Conservation (phyloP, 2,329 filamentous ascomycete species). For the Ascomycota sp. region DNA sequence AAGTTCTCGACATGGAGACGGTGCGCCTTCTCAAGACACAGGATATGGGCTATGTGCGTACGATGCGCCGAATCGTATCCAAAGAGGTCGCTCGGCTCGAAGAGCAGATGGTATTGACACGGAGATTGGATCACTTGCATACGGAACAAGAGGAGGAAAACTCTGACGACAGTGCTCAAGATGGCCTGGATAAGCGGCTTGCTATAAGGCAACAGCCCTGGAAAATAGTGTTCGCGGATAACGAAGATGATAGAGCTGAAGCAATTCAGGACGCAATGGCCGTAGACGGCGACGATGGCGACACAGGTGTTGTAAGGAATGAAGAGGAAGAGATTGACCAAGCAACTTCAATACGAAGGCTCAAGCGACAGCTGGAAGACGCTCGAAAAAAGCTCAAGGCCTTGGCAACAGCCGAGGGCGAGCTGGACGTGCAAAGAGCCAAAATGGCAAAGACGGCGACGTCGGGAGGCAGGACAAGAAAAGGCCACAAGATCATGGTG, state of each 20-base stretch:
- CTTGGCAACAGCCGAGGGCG: constrained; percentile 32
- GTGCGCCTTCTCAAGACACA: constrained; percentile 48
- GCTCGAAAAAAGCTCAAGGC: constrained; percentile 33
- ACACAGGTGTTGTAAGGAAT: constrained; percentile 4
- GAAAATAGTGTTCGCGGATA: constrained; percentile 32
- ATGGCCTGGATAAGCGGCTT: no score
- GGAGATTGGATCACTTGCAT: constrained; percentile 15
- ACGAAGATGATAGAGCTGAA: constrained; percentile 15
- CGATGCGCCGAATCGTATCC: constrained; percentile 35
- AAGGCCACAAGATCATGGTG: constrained; percentile 41
- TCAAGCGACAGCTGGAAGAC: constrained; percentile 26
- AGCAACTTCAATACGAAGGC: constrained; percentile 20
- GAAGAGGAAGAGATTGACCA: constrained; percentile 16
- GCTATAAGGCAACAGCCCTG: no score
- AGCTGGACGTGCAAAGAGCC: constrained; percentile 36
- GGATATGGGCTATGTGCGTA: constrained; percentile 43
- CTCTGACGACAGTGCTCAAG: constrained; percentile 9
- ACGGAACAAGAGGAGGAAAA: constrained; percentile 13
- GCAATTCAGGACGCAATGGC: constrained; percentile 10
- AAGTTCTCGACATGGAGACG: constrained; percentile 31
- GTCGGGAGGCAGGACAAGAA: constrained; percentile 35
- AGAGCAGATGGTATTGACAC: constrained; percentile 27
- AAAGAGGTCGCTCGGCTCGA: constrained; percentile 37
- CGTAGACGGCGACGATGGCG: constrained; percentile 8
- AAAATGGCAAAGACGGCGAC: constrained; percentile 47